These are phyloP conservation scores for Starmera dryadoides DNA, from an alignment of 805 yeast species.

Conservation along the genomic window DNA sequence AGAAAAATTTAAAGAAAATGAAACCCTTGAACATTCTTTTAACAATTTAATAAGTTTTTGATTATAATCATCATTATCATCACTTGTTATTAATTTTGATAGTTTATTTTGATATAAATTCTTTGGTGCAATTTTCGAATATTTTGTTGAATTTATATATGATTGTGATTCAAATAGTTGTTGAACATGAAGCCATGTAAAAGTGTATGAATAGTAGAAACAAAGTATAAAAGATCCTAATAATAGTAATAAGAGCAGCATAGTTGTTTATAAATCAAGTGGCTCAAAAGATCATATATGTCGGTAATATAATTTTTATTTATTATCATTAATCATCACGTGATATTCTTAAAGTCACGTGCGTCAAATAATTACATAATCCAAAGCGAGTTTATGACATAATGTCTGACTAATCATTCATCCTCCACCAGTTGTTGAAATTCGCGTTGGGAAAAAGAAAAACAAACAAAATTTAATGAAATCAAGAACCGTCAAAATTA, in stretches of 20 bases:
- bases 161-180: slow-evolving; percentile 12
- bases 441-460: background rate
- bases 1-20: slow-evolving; percentile 14
- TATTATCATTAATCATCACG: too few species aligned
- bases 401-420: background rate
- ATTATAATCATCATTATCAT: slow-evolving; percentile 1
- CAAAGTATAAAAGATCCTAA: slow-evolving; percentile 3
- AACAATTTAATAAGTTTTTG: slow-evolving; percentile 1
- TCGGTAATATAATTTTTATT: too few species aligned
- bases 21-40: slow-evolving; percentile 9
- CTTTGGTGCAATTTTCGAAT: background rate
- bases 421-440: too few species aligned
- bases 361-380: too few species aligned
- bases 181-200: slow-evolving; percentile 14
- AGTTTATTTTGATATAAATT: slow-evolving; percentile 2
- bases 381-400: too few species aligned
- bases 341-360: too few species aligned
- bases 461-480: background rate
- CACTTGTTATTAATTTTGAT: slow-evolving; percentile 4
- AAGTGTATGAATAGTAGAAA: slow-evolving; percentile 10
- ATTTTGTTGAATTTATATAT: background rate
- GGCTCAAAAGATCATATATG: too few species aligned
- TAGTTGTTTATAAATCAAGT: too few species aligned
- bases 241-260: slow-evolving; percentile 1
- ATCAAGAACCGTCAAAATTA: too few species aligned